These are phyloP conservation scores for Byssochlamys sp. DNA, from an alignment of 2,329 filamentous ascomycete species.

Conservation along the genomic window DNA sequence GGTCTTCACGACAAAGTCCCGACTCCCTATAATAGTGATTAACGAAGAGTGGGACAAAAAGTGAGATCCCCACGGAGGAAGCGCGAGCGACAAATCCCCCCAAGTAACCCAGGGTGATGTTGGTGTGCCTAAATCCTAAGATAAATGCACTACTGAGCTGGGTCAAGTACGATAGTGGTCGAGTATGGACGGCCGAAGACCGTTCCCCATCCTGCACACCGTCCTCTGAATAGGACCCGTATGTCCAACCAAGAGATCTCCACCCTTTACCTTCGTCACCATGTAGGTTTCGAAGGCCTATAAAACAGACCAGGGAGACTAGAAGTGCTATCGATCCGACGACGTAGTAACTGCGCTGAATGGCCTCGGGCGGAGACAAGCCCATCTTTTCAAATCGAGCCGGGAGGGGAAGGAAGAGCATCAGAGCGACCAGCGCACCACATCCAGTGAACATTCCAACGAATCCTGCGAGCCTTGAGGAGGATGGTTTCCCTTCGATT, in stretches of 20 bases:
- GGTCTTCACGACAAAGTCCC: conserved; percentile 59
- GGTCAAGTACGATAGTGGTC: conserved; percentile 32
- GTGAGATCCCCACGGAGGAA: conserved; percentile 85
- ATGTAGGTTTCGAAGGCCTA: conserved; percentile 59
- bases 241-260: conserved; percentile 38
- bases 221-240: conserved; percentile 1
- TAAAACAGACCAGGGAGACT: conserved; percentile 64
- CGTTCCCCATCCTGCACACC: neutral
- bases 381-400: conserved; percentile 65
- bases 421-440: conserved; percentile 75
- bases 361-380: conserved; percentile 62
- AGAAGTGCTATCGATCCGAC: conserved; percentile 63
- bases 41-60: conserved; percentile 87
- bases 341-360: conserved; percentile 78
- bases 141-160: conserved; percentile 55
- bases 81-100: conserved; percentile 91
- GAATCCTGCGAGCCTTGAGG: conserved; percentile 66
- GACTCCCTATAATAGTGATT: conserved; percentile 80
- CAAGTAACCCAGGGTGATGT: conserved; percentile 78
- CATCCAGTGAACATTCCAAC: conserved; percentile 89
- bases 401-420: conserved; percentile 76
- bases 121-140: conserved; percentile 63
- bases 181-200: conserved; percentile 1
- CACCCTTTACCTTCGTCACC: conserved; percentile 74
- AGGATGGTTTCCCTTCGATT: conserved; percentile 30